These are phyloP conservation scores for Xylaria nigripes DNA, from an alignment of 495 filamentous ascomycete genomes.

Conservation along the genomic window DNA sequence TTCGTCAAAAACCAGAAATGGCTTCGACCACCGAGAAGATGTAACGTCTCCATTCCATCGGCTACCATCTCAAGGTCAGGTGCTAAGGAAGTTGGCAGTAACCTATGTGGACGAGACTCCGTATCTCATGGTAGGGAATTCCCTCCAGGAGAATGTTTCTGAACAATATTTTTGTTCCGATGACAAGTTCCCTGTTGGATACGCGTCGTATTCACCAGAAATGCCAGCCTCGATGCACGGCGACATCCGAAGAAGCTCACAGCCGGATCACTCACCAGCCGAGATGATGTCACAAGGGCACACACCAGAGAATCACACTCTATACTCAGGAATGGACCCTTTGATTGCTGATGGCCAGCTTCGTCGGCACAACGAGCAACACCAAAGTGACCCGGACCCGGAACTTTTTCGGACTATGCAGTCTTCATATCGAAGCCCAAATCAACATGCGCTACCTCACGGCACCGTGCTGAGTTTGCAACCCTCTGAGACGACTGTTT, in stretches of 20 bases:
- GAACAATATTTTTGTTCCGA: slow-evolving; percentile 13
- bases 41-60: slow-evolving; percentile 10
- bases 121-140: slow-evolving; percentile 11
- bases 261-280: neutral
- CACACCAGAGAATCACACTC: neutral
- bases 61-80: neutral
- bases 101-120: slow-evolving; percentile 23
- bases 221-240: neutral
- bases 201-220: slow-evolving; percentile 7
- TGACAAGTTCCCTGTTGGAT: slow-evolving; percentile 3
- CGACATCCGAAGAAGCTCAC: neutral
- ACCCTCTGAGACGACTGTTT: slow-evolving; percentile 10
- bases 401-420: neutral
- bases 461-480: neutral
- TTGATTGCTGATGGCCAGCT: neutral
- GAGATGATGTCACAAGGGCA: neutral
- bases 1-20: slow-evolving; percentile 22
- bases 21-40: slow-evolving; percentile 17
- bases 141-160: slow-evolving; percentile 8
- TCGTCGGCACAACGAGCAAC: neutral
- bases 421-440: neutral
- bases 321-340: neutral
- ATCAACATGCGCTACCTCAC: slow-evolving; percentile 3
- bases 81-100: slow-evolving; percentile 14
- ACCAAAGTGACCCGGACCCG: neutral